phyloP scores from a whole-genome alignment of 306 rosid genomes.

The Glycine soja region DNA sequence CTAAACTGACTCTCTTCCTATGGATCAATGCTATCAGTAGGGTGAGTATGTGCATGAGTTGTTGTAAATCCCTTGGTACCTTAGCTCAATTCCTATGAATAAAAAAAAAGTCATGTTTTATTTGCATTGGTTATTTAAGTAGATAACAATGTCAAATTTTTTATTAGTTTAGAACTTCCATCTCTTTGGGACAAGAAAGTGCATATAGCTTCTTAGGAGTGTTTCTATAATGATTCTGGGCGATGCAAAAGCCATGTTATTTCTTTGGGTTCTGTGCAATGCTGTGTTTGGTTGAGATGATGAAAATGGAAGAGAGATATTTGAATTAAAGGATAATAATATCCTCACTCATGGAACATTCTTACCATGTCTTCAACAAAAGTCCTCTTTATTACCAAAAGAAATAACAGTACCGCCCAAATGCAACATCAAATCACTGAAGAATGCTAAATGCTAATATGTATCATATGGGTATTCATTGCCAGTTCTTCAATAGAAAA shows the following conservation, averaged over 20 bases:
- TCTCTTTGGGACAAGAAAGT: background rate
- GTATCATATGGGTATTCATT: slow-evolving; percentile 22
- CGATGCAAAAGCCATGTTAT: slow-evolving; percentile 6
- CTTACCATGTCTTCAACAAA: slow-evolving; percentile 23
- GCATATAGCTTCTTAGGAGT: slow-evolving; percentile 7
- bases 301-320: too few relatives aligned
- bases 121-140: slow-evolving; percentile 17
- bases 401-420: slow-evolving; percentile 27
- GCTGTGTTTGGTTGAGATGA: too few relatives aligned
- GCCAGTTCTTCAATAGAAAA: slow-evolving; percentile 29
- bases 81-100: too few relatives aligned
- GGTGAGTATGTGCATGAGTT: too few relatives aligned
- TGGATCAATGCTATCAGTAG: background rate
- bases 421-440: slow-evolving; percentile 29
- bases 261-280: background rate
- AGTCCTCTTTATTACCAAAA: slow-evolving; percentile 30
- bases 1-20: background rate
- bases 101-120: background rate
- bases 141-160: background rate
- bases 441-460: slow-evolving; percentile 20
- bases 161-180: background rate
- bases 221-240: background rate
- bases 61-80: too few relatives aligned
- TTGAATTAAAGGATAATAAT: background rate
- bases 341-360: background rate